These are phyloP conservation scores for Boletus insuetus DNA, from an alignment of 768 basidiomycete genomes.

Conservation along the genomic window DNA sequence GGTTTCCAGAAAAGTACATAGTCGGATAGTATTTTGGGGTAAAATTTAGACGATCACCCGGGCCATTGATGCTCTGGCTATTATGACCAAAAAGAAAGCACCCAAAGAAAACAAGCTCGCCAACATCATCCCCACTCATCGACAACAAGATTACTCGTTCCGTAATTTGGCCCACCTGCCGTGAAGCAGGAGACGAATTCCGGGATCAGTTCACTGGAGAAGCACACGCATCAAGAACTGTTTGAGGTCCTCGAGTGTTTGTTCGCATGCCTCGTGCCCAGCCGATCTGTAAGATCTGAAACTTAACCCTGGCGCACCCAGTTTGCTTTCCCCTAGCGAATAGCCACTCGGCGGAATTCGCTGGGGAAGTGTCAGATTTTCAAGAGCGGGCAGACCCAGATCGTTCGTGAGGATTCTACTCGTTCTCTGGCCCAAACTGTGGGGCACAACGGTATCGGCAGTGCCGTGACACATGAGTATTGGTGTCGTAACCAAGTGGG, in stretches of 20 bases:
- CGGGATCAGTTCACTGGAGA: slow-evolving; percentile 26
- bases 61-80: neutral
- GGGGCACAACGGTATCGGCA: slow-evolving; percentile 69
- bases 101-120: neutral
- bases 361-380: slow-evolving; percentile 35
- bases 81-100: neutral
- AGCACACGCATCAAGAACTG: slow-evolving; percentile 65
- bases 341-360: slow-evolving; percentile 24
- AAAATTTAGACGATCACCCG: neutral
- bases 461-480: slow-evolving; percentile 88
- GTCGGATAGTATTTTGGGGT: neutral
- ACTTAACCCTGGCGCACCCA: slow-evolving; percentile 47
- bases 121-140: neutral
- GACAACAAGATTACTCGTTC: neutral
- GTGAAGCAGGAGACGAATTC: neutral
- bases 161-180: neutral
- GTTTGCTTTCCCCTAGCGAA: slow-evolving; percentile 15
- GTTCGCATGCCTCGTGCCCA: slow-evolving; percentile 59
- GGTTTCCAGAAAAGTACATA: neutral
- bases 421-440: slow-evolving; percentile 51
- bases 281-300: slow-evolving; percentile 68
- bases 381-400: slow-evolving; percentile 46
- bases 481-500: slow-evolving; percentile 59
- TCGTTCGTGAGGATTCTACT: slow-evolving; percentile 52
- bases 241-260: slow-evolving; percentile 70